These are phyloP conservation scores for Litsea cubeba DNA, from an alignment of 164 flowering plant species.

Conservation along the genomic window DNA sequence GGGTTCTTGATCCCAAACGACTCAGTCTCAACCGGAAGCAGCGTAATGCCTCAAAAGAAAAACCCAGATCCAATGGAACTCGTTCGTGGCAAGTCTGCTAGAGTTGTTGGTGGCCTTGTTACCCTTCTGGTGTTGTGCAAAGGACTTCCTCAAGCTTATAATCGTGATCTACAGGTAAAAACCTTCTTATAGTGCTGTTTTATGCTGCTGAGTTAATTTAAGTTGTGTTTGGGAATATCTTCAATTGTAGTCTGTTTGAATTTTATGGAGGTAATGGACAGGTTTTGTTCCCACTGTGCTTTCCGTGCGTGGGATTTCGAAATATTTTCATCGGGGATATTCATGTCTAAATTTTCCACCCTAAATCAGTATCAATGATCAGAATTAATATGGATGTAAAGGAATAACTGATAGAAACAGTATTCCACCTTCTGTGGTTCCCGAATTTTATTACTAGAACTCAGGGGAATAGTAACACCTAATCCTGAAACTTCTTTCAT, in stretches of 20 bases:
- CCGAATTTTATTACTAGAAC: not conserved
- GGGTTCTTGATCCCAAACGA: constrained; percentile 95
- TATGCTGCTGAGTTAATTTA: not conserved
- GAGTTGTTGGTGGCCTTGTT: constrained; percentile 84
- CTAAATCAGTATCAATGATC: not conserved
- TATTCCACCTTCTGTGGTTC: not conserved
- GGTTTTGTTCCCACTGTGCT: not conserved
- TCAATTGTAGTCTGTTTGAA: not conserved
- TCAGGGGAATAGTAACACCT: too few species aligned
- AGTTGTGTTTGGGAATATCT: not conserved
- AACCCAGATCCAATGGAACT: constrained; percentile 99
- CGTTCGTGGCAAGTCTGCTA: constrained; percentile 96
- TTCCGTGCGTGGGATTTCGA: not conserved
- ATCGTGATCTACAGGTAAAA: constrained; percentile 91
- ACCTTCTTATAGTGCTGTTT: not conserved
- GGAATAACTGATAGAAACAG: not conserved
- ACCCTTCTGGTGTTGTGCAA: constrained; percentile 93
- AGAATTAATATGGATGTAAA: not conserved
- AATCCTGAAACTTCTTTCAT: not conserved
- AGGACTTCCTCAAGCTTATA: constrained; percentile 96
- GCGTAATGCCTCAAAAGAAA: constrained; percentile 99
- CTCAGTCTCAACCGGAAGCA: constrained; percentile 95
- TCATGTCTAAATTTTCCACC: not conserved
- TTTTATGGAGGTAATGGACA: not conserved
- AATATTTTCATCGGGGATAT: not conserved